Conservation (phyloP, 2,329 filamentous ascomycete species). For the Claviceps quebecensis region DNA sequence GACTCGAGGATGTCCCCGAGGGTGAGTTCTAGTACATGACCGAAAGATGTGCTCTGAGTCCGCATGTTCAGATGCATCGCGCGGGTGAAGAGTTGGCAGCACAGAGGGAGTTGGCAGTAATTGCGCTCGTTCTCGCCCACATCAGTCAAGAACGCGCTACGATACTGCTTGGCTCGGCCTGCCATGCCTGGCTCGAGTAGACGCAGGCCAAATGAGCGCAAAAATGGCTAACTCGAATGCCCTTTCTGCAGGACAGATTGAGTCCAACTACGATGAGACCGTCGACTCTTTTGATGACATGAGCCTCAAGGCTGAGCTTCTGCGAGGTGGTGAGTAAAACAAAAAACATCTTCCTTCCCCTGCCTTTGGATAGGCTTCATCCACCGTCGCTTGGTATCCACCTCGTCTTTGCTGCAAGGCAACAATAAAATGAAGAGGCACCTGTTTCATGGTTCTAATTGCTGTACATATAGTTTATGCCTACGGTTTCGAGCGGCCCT, state of each 20-base stretch:
- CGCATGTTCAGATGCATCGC: background rate
- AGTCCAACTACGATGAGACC: conserved; percentile 99
- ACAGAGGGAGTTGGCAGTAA: background rate
- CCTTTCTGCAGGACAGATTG: conserved; percentile 69
- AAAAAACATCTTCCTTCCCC: conserved; percentile 12
- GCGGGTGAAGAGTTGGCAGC: background rate
- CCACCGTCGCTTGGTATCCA: background rate
- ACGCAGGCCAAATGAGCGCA: background rate
- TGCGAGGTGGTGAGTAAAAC: conserved; percentile 62
- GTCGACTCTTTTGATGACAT: conserved; percentile 99
- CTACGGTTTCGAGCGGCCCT: conserved; percentile 99
- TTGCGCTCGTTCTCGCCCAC: background rate
- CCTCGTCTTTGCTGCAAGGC: background rate
- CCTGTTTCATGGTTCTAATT: background rate
- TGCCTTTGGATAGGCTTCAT: background rate
- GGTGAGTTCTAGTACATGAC: conserved; percentile 44
- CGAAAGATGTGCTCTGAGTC: no score
- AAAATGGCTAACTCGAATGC: conserved; percentile 11
- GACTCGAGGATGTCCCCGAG: conserved; percentile 95
- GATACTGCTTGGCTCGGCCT: background rate
- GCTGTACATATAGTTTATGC: conserved; percentile 56
- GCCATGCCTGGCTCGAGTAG: conserved; percentile 1
- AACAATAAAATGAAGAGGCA: background rate
- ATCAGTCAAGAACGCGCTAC: background rate
- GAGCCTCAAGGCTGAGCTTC: conserved; percentile 92